Percentiles rank a stretch among this genome's conserved stretches.
These are phyloP conservation scores for Chionographis japonica DNA, from an alignment of 106 monocot genomes.

Conservation along the genomic window DNA sequence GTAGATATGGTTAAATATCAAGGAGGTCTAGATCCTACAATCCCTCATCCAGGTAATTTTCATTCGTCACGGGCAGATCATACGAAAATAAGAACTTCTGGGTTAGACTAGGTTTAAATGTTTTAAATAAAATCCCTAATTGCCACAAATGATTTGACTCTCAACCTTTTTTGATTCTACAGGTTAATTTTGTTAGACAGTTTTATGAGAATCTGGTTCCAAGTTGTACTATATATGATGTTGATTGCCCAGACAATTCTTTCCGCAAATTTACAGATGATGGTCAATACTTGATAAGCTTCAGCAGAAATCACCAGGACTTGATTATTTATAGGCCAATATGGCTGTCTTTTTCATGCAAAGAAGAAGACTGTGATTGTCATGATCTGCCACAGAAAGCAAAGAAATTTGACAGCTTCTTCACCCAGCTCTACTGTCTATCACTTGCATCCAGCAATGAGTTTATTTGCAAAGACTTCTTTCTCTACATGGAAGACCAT, in stretches of 20 bases:
- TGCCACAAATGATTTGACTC: background rate
- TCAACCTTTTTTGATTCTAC: background rate
- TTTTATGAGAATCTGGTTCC: slow-evolving; percentile 96
- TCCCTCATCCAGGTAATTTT: too few species aligned
- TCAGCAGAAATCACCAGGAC: slow-evolving; percentile 89
- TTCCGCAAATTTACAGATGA: slow-evolving; percentile 98
- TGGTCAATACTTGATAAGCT: slow-evolving; percentile 80
- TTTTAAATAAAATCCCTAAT: too few species aligned
- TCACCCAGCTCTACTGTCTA: slow-evolving; percentile 66
- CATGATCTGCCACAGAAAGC: slow-evolving; percentile 55
- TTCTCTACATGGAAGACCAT: slow-evolving; percentile 74
- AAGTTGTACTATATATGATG: slow-evolving; percentile 76
- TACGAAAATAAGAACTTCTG: too few species aligned
- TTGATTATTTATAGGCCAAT: slow-evolving; percentile 83
- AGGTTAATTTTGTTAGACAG: slow-evolving; percentile 81
- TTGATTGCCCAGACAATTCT: slow-evolving; percentile 82
- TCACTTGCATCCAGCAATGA: slow-evolving; percentile 79
- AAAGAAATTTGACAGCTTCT: slow-evolving; percentile 84
- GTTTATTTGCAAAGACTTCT: slow-evolving; percentile 90
- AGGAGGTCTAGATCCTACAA: too few species aligned
- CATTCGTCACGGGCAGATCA: too few species aligned
- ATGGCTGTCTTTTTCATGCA: slow-evolving; percentile 85
- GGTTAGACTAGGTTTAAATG: too few species aligned
- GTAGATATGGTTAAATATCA: too few species aligned
- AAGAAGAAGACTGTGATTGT: slow-evolving; percentile 55